phyloP scores from a whole-genome alignment of 306 rosid species.

The Fagus crenata region DNA sequence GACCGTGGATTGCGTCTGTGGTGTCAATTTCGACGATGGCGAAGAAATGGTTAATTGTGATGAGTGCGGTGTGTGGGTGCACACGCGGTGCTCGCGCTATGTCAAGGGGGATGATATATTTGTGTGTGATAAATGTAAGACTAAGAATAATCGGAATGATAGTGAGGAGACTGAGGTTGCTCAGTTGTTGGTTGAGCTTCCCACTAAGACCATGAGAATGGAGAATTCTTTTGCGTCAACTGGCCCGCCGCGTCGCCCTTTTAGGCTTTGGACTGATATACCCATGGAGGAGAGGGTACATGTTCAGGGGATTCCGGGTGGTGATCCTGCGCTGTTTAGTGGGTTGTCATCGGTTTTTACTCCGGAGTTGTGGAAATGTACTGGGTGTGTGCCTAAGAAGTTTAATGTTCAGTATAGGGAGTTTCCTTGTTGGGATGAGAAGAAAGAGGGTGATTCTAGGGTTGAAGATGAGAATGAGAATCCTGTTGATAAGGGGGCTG shows the following conservation, averaged over 20 bases:
- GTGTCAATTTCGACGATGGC: slow-evolving; percentile 94
- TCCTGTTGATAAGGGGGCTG: slow-evolving; percentile 67
- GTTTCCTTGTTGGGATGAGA: slow-evolving; percentile 73
- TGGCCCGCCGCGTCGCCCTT: slow-evolving; percentile 57
- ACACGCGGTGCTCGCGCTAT: slow-evolving; percentile 89
- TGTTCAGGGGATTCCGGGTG: slow-evolving; percentile 87
- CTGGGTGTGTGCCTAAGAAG: slow-evolving; percentile 84
- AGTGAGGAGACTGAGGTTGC: slow-evolving; percentile 94
- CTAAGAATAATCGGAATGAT: slow-evolving; percentile 49
- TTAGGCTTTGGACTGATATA: slow-evolving; percentile 82
- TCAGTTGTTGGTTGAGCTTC: slow-evolving; percentile 77
- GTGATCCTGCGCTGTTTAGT: slow-evolving; percentile 66
- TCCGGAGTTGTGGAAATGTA: slow-evolving; percentile 81
- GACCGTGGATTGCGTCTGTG: slow-evolving; percentile 97
- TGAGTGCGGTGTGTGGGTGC: slow-evolving; percentile 99
- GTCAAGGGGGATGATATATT: slow-evolving; percentile 91
- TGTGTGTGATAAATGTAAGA: slow-evolving; percentile 89
- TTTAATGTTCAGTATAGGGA: slow-evolving; percentile 80
- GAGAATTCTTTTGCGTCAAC: slow-evolving; percentile 46
- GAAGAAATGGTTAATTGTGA: slow-evolving; percentile 99
- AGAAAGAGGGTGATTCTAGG: slow-evolving; percentile 23
- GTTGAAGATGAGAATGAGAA: slow-evolving; percentile 55
- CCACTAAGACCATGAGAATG: slow-evolving; percentile 71
- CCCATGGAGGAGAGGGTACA: slow-evolving; percentile 95
- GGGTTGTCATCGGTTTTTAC: slow-evolving; percentile 58